Conservation (phyloP, 2,329 filamentous ascomycete species). For the Aspergillus sp. region DNA sequence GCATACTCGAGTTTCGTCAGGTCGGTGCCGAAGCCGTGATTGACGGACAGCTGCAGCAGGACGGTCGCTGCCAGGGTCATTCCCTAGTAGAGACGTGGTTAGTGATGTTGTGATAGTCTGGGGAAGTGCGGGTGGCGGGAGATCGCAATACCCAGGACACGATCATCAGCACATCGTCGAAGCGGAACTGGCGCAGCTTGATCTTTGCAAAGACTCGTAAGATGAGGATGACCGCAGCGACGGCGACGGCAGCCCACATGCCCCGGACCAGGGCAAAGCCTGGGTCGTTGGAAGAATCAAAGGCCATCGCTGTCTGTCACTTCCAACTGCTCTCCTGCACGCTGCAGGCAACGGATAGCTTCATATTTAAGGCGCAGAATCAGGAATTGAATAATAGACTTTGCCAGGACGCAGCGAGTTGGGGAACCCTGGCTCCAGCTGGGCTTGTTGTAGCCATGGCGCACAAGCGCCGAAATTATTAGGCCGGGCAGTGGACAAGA, state of each 20-base stretch:
- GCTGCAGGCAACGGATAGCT: not conserved
- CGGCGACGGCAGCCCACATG: conserved; percentile 28
- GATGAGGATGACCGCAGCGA: conserved; percentile 26
- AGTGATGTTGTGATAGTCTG: not conserved
- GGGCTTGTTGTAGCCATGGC: conserved; percentile 4
- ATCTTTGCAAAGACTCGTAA: conserved; percentile 29
- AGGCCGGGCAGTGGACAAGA: not conserved
- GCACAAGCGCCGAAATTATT: conserved; percentile 7
- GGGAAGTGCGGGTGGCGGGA: not conserved
- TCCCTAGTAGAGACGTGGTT: conserved; percentile 12
- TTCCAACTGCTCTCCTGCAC: too few relatives aligned
- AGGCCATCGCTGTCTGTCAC: not conserved
- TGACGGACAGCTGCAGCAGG: conserved; percentile 24
- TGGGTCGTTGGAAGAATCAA: conserved; percentile 6
- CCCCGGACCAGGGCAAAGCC: conserved; percentile 25
- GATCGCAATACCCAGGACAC: conserved; percentile 22
- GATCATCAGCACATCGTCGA: conserved; percentile 33
- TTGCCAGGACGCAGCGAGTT: not conserved
- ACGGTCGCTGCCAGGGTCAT: conserved; percentile 25
- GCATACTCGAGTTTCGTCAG: conserved; percentile 11
- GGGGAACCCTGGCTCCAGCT: not conserved
- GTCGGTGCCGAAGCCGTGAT: conserved; percentile 28
- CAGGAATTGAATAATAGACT: not conserved
- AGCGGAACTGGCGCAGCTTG: conserved; percentile 28
- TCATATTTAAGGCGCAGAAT: not conserved